These are phyloP conservation scores for Colletotrichum lindemuthianum DNA, from an alignment of 2,329 filamentous ascomycete species.

Conservation along the genomic window DNA sequence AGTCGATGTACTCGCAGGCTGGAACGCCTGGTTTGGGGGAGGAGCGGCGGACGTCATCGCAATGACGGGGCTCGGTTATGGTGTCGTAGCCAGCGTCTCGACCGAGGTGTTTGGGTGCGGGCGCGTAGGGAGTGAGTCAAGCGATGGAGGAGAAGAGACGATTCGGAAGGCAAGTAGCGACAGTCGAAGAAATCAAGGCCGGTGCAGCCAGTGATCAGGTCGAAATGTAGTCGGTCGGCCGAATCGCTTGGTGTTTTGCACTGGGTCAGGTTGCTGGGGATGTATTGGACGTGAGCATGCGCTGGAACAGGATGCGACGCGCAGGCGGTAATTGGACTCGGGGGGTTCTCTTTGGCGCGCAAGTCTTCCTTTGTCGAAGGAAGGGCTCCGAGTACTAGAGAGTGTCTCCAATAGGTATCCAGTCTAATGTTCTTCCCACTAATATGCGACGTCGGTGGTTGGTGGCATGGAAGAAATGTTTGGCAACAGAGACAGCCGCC, in stretches of 20 bases:
- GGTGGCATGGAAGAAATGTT: slow-evolving; percentile 18
- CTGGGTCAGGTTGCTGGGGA: slow-evolving; percentile 31
- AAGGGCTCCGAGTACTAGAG: background rate
- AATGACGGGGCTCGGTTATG: slow-evolving; percentile 39
- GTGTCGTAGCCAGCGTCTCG: slow-evolving; percentile 25
- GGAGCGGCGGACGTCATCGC: slow-evolving; percentile 44
- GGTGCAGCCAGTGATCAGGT: slow-evolving; percentile 23
- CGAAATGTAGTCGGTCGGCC: slow-evolving; percentile 16
- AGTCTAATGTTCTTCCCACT: slow-evolving; percentile 2
- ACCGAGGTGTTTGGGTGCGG: slow-evolving; percentile 1
- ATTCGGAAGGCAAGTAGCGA: background rate
- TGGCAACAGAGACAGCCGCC: background rate
- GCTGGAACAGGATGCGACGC: slow-evolving; percentile 33
- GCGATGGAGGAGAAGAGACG: background rate
- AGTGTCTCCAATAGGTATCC: too few relatives aligned
- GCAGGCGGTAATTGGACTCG: slow-evolving; percentile 34
- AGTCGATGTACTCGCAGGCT: slow-evolving; percentile 31
- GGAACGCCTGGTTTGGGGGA: slow-evolving; percentile 36
- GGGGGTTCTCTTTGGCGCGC: slow-evolving; percentile 29
- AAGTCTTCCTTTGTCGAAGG: slow-evolving; percentile 30
- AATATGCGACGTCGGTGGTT: background rate
- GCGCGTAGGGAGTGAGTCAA: slow-evolving; percentile 12
- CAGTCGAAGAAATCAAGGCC: background rate
- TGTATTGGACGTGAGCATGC: slow-evolving; percentile 34
- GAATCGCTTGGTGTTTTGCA: slow-evolving; percentile 34